Evolutionary conservation across 2,329 filamentous ascomycete species (phyloP).

Genomic region (Colletotrichum orchidophilum): DNA sequence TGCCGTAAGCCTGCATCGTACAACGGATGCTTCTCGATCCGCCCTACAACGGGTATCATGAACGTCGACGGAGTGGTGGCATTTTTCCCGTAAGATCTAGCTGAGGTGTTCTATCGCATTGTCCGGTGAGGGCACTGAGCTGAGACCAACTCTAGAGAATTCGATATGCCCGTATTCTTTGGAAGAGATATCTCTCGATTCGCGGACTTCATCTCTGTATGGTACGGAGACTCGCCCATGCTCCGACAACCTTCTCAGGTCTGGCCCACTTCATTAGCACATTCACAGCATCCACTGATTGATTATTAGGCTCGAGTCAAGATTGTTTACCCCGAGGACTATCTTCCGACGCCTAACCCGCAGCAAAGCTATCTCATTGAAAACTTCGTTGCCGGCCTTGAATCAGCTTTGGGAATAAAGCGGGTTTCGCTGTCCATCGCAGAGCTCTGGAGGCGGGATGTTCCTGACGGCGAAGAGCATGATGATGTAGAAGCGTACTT

Average conservation of each 20-base stretch:
- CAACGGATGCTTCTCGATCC: background rate
- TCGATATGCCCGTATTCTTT: conserved; percentile 20
- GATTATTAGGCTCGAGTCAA: background rate
- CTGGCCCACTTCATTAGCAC: background rate
- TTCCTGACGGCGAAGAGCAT: conserved; percentile 10
- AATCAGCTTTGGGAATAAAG: background rate
- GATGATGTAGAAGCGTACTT: background rate
- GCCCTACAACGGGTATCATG: background rate
- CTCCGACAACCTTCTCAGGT: background rate
- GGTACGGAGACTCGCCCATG: conserved; percentile 1
- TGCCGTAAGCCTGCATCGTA: no score
- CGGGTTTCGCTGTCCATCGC: conserved; percentile 4
- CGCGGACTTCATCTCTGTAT: background rate
- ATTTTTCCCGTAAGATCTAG: no score
- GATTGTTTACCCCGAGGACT: conserved; percentile 1
- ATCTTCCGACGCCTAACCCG: conserved; percentile 7
- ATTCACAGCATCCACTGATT: background rate
- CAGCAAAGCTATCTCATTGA: background rate
- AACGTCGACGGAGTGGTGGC: background rate
- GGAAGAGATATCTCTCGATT: conserved; percentile 1
- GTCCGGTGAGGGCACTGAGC: no score
- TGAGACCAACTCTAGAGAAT: background rate
- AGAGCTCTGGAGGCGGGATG: conserved; percentile 1
- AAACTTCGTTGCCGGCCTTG: background rate
- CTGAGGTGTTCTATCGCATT: no score